These are phyloP conservation scores for Cercis canadensis DNA, from an alignment of 306 rosid species.

Conservation along the genomic window DNA sequence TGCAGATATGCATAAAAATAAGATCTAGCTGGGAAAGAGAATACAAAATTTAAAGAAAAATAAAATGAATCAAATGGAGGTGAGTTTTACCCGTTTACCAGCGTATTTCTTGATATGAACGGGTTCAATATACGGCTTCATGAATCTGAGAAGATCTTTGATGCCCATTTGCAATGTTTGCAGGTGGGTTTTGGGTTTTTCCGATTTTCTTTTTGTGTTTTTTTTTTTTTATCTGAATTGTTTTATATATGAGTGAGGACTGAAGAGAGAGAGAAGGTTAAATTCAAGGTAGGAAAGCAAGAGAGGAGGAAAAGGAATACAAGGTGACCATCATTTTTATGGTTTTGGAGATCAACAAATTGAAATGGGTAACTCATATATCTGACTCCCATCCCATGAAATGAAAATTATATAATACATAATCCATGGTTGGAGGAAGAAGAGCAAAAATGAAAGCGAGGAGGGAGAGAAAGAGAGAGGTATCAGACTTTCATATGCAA, in stretches of 20 bases:
- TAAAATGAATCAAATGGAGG: neutral
- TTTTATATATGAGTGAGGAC: neutral
- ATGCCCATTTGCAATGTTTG: slow-evolving; percentile 66
- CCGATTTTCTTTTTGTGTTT: neutral
- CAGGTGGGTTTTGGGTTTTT: slow-evolving; percentile 45
- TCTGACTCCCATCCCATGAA: too few species aligned
- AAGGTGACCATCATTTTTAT: too few species aligned
- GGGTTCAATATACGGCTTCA: slow-evolving; percentile 77
- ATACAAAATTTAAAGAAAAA: neutral
- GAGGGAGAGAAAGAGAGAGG: too few species aligned
- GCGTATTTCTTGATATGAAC: slow-evolving; percentile 75
- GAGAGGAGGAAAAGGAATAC: too few species aligned
- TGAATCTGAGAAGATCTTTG: slow-evolving; percentile 94
- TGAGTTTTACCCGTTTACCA: slow-evolving; percentile 71
- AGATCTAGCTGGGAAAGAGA: neutral
- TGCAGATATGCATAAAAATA: slow-evolving; percentile 37
- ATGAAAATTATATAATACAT: too few species aligned
- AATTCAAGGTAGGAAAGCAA: too few species aligned
- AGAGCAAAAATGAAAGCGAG: too few species aligned
- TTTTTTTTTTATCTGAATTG: neutral
- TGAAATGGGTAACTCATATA: too few species aligned
- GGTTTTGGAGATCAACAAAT: too few species aligned
- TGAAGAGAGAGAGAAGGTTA: too few species aligned
- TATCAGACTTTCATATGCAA: too few species aligned
- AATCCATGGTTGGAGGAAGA: too few species aligned